Base-by-base conservation (phyloP, 139 green algal genomes). In the Auxenochlorella pyrenoidosa region DNA sequence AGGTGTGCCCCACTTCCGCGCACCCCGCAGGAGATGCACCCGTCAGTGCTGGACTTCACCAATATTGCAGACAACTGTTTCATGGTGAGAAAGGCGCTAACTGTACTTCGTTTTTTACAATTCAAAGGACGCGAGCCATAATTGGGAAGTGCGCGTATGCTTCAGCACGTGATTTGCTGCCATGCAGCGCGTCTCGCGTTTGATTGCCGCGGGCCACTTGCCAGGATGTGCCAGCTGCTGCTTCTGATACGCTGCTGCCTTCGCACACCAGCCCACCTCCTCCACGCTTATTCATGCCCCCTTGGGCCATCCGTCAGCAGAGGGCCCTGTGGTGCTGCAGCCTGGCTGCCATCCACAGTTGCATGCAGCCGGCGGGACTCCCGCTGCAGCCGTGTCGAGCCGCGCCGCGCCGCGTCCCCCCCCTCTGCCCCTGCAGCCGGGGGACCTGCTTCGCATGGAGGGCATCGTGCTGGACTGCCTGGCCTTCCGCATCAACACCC, bases 381-480 rank as follows among this genome's bases (percentile, higher is more conserved):
- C n/a, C n/a, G n/a, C n/a, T n/a, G n/a, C n/a, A n/a, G n/a, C n/a
- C n/a, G n/a, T n/a, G n/a, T n/a, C n/a, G n/a, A n/a, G n/a, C n/a
- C n/a, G n/a, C n/a, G n/a, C n/a, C n/a, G n/a, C n/a, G n/a, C n/a
- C 70, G 15, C 36, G 13, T 44, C 1, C 12, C 28, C 19, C 26
- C 28, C 28, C 2, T 21, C 15, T 77, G 28, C 63, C 4, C 34
- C 21, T 87, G 87, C 88, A 92, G 90, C 58, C 34, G 1, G 75
- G 83, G 2, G 88, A 93, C 68, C 75, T 95, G n/a, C 71, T 92
- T 15, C 82, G 86, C 32, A 95, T 95, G 91, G 93, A 95, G 88
- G 75, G 79, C 2, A 80, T 91, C 15, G 47, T 95, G 66, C 89
- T 95, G n/a, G 85, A 91, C 60, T 86, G 79, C 34, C 76, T 95